Base-by-base conservation (phyloP, 2,329 filamentous ascomycete genomes). In the Cercospora zeina region DNA sequence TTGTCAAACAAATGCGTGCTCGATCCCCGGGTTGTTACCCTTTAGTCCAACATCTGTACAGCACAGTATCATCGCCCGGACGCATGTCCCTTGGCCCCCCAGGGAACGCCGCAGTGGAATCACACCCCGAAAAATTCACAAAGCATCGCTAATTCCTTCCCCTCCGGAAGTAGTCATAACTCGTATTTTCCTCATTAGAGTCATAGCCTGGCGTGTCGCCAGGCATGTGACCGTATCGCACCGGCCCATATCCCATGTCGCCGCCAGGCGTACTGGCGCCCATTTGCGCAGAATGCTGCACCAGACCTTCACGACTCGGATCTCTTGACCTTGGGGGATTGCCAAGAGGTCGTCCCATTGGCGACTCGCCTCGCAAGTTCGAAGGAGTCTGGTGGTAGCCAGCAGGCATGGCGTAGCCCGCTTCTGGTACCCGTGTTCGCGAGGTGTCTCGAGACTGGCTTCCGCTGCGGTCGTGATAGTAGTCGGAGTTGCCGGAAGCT, bases 331-430 rank as follows among this genome's bases (percentile, higher is more conserved):
- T 54, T 7, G 54, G 31, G 4, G 53, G 33, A 11, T 54, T 19
- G 14, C 61, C 61, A 24, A 60, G 50, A 4, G 61, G 57, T 36
- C 67, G 70, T 1, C 76, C 75, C 31, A 73, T 74, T 0, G 79
- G 78, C 31, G 77, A 79, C 36, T 77, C 75, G 19, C 79, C 78
- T 8, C 79, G 72, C 13, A 79, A 68, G 13, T 73, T 70, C 4
- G 70, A 71, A 1, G 78, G 78, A 11, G 80, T 80, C 10, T 75
- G 73, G 62, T 82, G 80, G 63, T 82, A 82, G 6, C 80, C 80
- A 0, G 73, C 68, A 2, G 80, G 80, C 62, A 82, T 82, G 1
- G 72, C 75, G 19, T 77, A 75, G 16, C 77, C 77, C 1, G 67
- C 60, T 0, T 70, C 64, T 1, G 66, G 73, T 0, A 67, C 69